Percentiles rank a stretch among this genome's conserved stretches.
Conservation (phyloP, 768 basidiomycete species). For the Kwoniella mangroviensis region DNA sequence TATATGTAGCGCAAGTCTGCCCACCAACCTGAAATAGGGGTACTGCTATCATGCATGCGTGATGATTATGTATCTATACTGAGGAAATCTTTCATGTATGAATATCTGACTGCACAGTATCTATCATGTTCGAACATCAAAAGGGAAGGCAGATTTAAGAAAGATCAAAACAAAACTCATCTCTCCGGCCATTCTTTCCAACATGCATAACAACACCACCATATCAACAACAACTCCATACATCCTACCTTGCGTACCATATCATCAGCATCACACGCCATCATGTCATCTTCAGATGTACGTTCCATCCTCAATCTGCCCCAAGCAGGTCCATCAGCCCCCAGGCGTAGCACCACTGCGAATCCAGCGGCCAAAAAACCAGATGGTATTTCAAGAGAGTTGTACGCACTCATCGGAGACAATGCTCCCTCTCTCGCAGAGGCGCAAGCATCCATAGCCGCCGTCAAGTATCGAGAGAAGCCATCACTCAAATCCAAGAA, state of each 20-base stretch:
- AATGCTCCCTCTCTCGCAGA: constrained; percentile 79
- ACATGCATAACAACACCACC: too few relatives aligned
- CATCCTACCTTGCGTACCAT: neutral
- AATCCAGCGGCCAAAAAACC: constrained; percentile 48
- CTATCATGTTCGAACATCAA: too few relatives aligned
- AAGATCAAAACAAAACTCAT: too few relatives aligned
- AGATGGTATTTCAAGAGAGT: constrained; percentile 88
- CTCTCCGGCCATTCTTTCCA: too few relatives aligned
- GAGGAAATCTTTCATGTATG: too few relatives aligned
- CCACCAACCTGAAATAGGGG: too few relatives aligned
- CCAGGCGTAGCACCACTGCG: constrained; percentile 58
- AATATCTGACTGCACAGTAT: too few relatives aligned
- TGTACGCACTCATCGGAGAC: constrained; percentile 93
- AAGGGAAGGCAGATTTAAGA: too few relatives aligned
- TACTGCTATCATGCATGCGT: too few relatives aligned
- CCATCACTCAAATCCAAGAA: constrained; percentile 71
- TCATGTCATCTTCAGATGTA: constrained; percentile 69
- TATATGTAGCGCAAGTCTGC: too few relatives aligned
- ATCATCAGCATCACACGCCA: neutral
- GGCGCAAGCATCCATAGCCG: constrained; percentile 36
- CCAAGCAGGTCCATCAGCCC: constrained; percentile 52
- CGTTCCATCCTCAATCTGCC: constrained; percentile 77
- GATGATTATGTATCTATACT: too few relatives aligned
- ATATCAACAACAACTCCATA: too few relatives aligned
- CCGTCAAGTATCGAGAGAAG: constrained; percentile 73